Conservation (phyloP, 768 basidiomycete species). For the Termitomyces sp. region DNA sequence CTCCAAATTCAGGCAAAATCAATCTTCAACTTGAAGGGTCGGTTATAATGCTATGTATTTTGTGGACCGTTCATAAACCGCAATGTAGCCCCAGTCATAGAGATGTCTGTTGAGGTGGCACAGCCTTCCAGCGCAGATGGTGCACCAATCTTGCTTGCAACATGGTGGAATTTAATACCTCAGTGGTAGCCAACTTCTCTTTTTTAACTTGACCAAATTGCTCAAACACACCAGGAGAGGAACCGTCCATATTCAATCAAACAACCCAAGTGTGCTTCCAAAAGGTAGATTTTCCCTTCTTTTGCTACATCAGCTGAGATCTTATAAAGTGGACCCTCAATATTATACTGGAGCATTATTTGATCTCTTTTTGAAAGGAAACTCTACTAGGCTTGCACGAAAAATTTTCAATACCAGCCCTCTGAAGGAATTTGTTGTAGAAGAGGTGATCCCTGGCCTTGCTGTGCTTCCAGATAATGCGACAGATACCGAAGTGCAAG, state of each 20-base stretch:
- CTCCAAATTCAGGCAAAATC: conserved; percentile 8
- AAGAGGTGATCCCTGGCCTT: conserved; percentile 5
- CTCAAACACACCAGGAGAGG: conserved; percentile 1
- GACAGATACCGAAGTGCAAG: conserved; percentile 7
- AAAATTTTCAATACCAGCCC: conserved; percentile 8
- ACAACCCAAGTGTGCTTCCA: conserved; percentile 10
- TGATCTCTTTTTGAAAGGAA: conserved; percentile 10
- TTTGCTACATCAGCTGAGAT: not conserved
- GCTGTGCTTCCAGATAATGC: conserved; percentile 5
- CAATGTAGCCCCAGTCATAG: conserved; percentile 11
- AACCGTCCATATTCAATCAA: conserved; percentile 6
- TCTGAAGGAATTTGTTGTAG: not conserved
- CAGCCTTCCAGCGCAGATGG: not conserved
- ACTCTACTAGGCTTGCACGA: conserved; percentile 6
- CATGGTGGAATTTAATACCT: conserved; percentile 13
- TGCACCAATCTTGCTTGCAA: not conserved
- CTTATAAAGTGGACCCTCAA: conserved; percentile 8
- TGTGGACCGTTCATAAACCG: not conserved
- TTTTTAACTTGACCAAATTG: not conserved
- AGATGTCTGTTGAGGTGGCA: not conserved
- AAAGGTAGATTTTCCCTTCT: not conserved
- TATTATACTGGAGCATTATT: conserved; percentile 2
- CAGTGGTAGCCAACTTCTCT: conserved; percentile 4
- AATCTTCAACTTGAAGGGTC: conserved; percentile 7
- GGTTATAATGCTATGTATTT: not conserved